Conservation (phyloP, 257 asterid species). For the Thymus quinquecostatus region DNA sequence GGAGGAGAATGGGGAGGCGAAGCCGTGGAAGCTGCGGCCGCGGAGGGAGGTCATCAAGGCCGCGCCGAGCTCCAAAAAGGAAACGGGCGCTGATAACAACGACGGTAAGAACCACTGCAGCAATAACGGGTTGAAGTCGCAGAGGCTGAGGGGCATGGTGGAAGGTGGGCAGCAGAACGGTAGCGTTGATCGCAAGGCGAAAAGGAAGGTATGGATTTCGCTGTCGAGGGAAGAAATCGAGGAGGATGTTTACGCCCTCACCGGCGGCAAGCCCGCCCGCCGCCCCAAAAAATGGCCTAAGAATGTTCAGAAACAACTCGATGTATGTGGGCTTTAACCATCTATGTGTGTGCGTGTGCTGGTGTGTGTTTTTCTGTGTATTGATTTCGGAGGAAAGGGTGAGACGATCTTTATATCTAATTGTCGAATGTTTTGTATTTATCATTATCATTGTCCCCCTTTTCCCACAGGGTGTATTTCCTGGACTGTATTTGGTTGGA, state of each 20-base stretch:
- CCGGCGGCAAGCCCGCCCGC: constrained; percentile 81
- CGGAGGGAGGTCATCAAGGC: constrained; percentile 50
- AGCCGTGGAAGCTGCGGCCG: constrained; percentile 73
- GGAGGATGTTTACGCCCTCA: constrained; percentile 80
- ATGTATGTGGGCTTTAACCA: constrained; percentile 46
- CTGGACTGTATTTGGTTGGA: constrained; percentile 77
- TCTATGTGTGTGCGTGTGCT: too few species aligned
- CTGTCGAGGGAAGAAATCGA: constrained; percentile 88
- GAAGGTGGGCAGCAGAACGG: constrained; percentile 48
- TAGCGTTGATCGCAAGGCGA: constrained; percentile 46
- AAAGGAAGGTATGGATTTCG: constrained; percentile 78
- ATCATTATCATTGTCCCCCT: background rate
- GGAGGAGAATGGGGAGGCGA: constrained; percentile 51
- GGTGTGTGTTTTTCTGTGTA: background rate
- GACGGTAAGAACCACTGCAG: constrained; percentile 27
- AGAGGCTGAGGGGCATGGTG: constrained; percentile 42
- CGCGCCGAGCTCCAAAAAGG: constrained; percentile 34
- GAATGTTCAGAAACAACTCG: constrained; percentile 72
- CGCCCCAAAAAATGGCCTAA: constrained; percentile 75
- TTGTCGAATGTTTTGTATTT: constrained; percentile 8
- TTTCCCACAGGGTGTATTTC: constrained; percentile 58
- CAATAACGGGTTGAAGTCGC: constrained; percentile 36
- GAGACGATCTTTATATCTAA: background rate
- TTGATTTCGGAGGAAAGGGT: constrained; percentile 5
- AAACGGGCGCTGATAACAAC: constrained; percentile 26